A percentile compares a stretch with the other conserved stretches of the same genome.
Evolutionary conservation across 2,329 filamentous ascomycete species (phyloP).

Genomic region (Botrytis sinoallii): DNA sequence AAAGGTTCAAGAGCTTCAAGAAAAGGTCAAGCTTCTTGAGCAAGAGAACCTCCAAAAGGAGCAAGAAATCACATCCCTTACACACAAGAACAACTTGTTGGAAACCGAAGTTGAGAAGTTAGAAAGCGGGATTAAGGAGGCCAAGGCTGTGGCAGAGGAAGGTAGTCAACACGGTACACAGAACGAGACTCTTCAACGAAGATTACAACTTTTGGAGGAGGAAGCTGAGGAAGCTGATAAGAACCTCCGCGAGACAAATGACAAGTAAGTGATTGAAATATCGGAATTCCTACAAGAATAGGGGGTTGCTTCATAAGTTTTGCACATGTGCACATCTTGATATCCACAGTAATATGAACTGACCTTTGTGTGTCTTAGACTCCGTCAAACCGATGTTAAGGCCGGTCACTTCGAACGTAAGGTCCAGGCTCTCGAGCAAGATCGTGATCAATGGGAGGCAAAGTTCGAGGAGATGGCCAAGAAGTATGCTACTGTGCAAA

Average conservation of each 20-base stretch:
- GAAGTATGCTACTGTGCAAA: slow-evolving; percentile 80
- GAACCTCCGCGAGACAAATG: slow-evolving; percentile 93
- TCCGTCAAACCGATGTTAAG: slow-evolving; percentile 98
- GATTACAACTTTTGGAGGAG: slow-evolving; percentile 94
- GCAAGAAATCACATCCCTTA: slow-evolving; percentile 94
- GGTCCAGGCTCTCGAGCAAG: slow-evolving; percentile 90
- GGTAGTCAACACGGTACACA: slow-evolving; percentile 79
- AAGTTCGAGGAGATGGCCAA: slow-evolving; percentile 98
- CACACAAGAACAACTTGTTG: slow-evolving; percentile 91
- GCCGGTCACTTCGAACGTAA: slow-evolving; percentile 99
- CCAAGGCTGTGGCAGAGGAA: slow-evolving; percentile 83
- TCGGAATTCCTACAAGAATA: background rate
- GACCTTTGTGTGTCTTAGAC: slow-evolving; percentile 52
- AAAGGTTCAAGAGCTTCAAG: slow-evolving; percentile 83
- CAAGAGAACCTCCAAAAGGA: slow-evolving; percentile 96
- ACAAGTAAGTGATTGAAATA: slow-evolving; percentile 70
- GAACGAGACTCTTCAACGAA: slow-evolving; percentile 87
- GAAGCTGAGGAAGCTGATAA: slow-evolving; percentile 96
- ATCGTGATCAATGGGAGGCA: slow-evolving; percentile 90
- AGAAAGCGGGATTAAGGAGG: slow-evolving; percentile 76
- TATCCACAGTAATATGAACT: slow-evolving; percentile 21
- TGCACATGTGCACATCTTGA: slow-evolving; percentile 11
- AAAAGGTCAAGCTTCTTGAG: slow-evolving; percentile 84
- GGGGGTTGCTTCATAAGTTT: slow-evolving; percentile 16
- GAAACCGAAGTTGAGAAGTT: slow-evolving; percentile 92